phyloP scores from a whole-genome alignment of 306 rosid species.

The Castanospermum australe region DNA sequence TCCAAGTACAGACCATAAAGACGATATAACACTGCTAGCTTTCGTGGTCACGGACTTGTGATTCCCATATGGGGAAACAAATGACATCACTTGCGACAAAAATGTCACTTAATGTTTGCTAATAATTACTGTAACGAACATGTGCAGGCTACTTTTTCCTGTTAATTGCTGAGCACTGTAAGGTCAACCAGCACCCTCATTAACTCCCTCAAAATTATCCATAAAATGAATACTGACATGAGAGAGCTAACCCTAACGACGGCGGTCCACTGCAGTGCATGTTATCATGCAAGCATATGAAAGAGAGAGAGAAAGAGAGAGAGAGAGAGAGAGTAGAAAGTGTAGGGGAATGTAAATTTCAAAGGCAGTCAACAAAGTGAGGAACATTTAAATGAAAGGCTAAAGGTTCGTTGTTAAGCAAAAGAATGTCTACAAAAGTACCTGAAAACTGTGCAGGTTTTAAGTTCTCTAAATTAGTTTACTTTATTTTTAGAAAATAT shows the following conservation, averaged over 20 bases:
- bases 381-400: not conserved
- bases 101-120: conserved; percentile 30
- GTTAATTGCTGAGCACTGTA: conserved; percentile 3
- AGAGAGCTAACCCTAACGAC: conserved; percentile 24
- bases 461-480: no score
- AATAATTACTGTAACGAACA: conserved; percentile 41
- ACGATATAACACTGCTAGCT: conserved; percentile 4
- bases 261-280: not conserved
- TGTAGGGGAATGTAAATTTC: not conserved
- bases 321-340: not conserved
- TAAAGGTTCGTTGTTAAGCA: not conserved
- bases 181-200: conserved; percentile 19
- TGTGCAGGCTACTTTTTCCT: conserved; percentile 27
- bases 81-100: conserved; percentile 37
- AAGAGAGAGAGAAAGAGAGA: not conserved
- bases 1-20: not conserved
- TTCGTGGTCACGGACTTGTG: conserved; percentile 44
- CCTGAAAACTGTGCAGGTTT: not conserved
- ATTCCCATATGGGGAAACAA: conserved; percentile 34
- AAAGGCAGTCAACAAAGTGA: conserved; percentile 3
- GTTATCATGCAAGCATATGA: not conserved
- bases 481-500: no score
- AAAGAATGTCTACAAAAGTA: conserved; percentile 28
- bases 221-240: conserved; percentile 15
- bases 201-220: conserved; percentile 9